These are phyloP conservation scores for Apiotrichum gracile DNA, from an alignment of 1,284 basidiomycete species.

Conservation along the genomic window DNA sequence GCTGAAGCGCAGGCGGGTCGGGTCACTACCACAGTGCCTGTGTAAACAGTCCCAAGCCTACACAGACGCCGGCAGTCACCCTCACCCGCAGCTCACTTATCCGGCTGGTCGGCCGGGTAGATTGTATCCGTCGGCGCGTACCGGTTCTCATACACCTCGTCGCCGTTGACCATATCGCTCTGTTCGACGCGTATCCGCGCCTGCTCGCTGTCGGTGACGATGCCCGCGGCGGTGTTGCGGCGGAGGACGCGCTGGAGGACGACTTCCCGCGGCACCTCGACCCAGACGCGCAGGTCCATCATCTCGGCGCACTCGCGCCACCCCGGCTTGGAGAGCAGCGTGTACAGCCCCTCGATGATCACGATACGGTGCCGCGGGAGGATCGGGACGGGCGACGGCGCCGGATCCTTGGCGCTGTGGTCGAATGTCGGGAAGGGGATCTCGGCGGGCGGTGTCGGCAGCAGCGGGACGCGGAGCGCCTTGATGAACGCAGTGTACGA, in stretches of 20 bases:
- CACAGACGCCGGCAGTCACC: too few species aligned
- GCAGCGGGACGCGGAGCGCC: slow-evolving; percentile 52
- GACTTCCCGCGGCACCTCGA: slow-evolving; percentile 58
- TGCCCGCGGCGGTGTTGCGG: slow-evolving; percentile 38
- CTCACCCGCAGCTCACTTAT: not conserved
- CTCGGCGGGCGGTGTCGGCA: slow-evolving; percentile 51
- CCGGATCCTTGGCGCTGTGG: slow-evolving; percentile 52
- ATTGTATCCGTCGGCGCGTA: slow-evolving; percentile 20
- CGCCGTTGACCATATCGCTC: slow-evolving; percentile 25
- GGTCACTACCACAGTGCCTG: too few species aligned
- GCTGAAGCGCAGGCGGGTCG: too few species aligned
- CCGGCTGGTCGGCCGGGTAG: not conserved
- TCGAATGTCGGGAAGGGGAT: slow-evolving; percentile 48
- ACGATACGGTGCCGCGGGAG: slow-evolving; percentile 63
- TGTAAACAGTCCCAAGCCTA: too few species aligned
- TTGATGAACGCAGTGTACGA: slow-evolving; percentile 70
- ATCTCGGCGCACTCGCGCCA: slow-evolving; percentile 64
- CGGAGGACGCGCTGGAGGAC: slow-evolving; percentile 63
- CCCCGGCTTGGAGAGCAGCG: slow-evolving; percentile 61
- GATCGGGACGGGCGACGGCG: slow-evolving; percentile 52
- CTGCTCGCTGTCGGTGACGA: slow-evolving; percentile 5
- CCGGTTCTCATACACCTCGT: slow-evolving; percentile 15
- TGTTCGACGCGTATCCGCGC: slow-evolving; percentile 7
- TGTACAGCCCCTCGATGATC: slow-evolving; percentile 78
- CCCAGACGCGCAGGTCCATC: slow-evolving; percentile 73